Base-by-base conservation (phyloP, 2,329 filamentous ascomycete genomes). In the Pseudogymnoascus verrucosus region DNA sequence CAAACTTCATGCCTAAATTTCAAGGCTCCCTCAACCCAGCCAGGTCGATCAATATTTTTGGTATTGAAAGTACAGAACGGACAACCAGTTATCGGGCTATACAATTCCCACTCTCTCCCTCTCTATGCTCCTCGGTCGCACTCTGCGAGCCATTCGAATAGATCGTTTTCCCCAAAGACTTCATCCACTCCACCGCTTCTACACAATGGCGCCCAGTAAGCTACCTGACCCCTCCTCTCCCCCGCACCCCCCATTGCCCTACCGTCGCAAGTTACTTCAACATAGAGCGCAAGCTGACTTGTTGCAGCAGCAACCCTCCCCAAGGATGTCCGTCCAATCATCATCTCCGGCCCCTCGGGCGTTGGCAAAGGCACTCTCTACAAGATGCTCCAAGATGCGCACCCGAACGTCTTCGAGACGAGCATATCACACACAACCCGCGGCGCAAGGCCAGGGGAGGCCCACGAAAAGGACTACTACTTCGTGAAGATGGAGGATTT, bases 361-460 rank as follows among this genome's bases (percentile, higher is more conserved):
- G 85, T 90, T 59, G 90, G 90, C 69, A 95, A 95, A 78, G 89
- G 88, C 69, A 93, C 90, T 11, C 85, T 93, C 66, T 87, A 90
- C 75, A 86, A 86, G 72, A 81, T 84, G 59, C 85, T 93, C 60
- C 89, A 91, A 74, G 78, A 77, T 4, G 77, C 80, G 26, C 80
- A 82, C 73, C 84, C 84, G 19, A 74, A 78, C 64, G 78, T 77
- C 65, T 87, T 86, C 72, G 81, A 78, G 21, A 79, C 85, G 34
- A 84, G 83, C 64, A 82, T 87, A 64, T 84, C 83, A 66, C 88
- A 96, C 80, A 97, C 93, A 6, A 96, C 93, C 28, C 88, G 93
- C 39, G 70, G 77, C 1, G 92, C 93, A 1, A 87, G 93, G 23
- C 78, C 83, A 2, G 89, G 88, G 71, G 93, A 97, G 78, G 71